Base-by-base conservation (phyloP, 768 basidiomycete species). In the Agaricus sinodeliciosus region DNA sequence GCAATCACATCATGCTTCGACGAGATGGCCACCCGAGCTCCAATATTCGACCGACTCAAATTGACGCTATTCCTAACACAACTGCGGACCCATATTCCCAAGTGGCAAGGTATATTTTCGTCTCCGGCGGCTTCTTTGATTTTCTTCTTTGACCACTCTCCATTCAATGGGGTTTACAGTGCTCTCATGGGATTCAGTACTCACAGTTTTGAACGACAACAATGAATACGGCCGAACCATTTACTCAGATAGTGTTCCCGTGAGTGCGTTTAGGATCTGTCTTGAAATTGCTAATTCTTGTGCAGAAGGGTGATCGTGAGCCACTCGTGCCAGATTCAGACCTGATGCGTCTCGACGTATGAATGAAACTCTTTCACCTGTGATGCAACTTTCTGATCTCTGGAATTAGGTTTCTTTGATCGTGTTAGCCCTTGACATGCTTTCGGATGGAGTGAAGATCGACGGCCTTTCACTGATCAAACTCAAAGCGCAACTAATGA, bases 1-100 rank as follows among this genome's bases (percentile, higher is more conserved):
- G 76, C 78, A 12, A 85, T 90, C 12, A 73, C 84, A 7, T 66
- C 69, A 15, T 90, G 84, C 59, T 90, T 84, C 82, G 75, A 79
- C 49, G 84, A 86, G 58, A 72, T 76, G 5, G 60, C 90, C 25
- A 61, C 69, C 7, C 82, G 76, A 49, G 71, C 78, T 4, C 77
- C 84, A 1, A 70, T 82, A 11, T 55, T 70, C 0, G 85, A 87
- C 48, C 78, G 84, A 13, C 67, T 78, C 31, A 77, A 72, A 47
- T 70, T 90, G 9, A 69, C 81, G 13, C 71, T 75, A 8, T 90
- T 89, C 65, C 68, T 89, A 15, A 73, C 80, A 27, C 85, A 84
- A 59, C 72, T 90, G 26, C 80, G 73, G n/a, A 72, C 84, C 0
- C 77, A 85, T 65, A 84, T 88, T 64, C 76, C 84, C 15, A 63